Evolutionary conservation across 768 basidiomycete genomes (phyloP).

Genomic region (Russula dissimulans): DNA sequence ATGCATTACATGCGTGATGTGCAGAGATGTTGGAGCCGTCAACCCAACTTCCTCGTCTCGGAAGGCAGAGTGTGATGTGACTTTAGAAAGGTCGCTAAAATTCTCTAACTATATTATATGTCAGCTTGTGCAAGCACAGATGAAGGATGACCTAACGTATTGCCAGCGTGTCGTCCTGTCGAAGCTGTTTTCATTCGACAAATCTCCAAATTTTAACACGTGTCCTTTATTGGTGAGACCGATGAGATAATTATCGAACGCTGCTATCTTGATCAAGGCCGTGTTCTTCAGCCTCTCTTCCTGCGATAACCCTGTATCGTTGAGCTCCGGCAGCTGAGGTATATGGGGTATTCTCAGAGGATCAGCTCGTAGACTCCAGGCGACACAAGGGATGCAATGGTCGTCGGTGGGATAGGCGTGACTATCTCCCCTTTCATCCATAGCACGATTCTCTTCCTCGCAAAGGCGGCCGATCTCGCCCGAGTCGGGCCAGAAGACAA

Average conservation of each 20-base stretch:
- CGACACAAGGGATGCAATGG: conserved; percentile 45
- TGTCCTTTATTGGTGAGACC: conserved; percentile 76
- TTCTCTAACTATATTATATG: conserved; percentile 46
- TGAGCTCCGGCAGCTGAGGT: conserved; percentile 49
- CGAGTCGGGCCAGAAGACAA: conserved; percentile 64
- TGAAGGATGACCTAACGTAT: conserved; percentile 46
- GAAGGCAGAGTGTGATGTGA: conserved; percentile 41
- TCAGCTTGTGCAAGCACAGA: background rate
- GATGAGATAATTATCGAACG: conserved; percentile 60
- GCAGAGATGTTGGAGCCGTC: conserved; percentile 37
- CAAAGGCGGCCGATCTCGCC: conserved; percentile 35
- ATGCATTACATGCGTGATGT: conserved; percentile 63
- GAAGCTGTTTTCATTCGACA: conserved; percentile 34
- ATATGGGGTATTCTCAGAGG: conserved; percentile 53
- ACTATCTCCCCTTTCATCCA: conserved; percentile 37
- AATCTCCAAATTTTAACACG: conserved; percentile 53
- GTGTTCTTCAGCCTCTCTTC: conserved; percentile 25
- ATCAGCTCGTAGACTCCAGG: conserved; percentile 47
- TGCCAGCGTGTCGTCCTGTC: conserved; percentile 42
- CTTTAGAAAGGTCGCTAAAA: conserved; percentile 54
- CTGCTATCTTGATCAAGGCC: conserved; percentile 72
- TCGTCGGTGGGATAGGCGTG: conserved; percentile 29
- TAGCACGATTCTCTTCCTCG: conserved; percentile 31
- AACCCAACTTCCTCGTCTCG: conserved; percentile 24
- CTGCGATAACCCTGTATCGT: conserved; percentile 23